phyloP scores from a whole-genome alignment of 176 grass and related monocot genomes.

The Oropetium thomaeum region DNA sequence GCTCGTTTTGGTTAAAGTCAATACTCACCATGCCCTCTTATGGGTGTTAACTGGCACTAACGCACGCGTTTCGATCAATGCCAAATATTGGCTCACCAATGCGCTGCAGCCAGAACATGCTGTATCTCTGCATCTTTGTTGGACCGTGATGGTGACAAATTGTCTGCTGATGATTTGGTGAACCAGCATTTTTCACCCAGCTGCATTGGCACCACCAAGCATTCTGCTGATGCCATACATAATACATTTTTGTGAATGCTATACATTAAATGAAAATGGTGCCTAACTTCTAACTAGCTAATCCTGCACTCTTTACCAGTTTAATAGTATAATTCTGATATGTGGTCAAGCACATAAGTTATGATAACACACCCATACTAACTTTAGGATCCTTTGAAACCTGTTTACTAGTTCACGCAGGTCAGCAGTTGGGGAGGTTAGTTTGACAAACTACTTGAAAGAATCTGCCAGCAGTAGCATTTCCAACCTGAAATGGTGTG shows the following conservation, averaged over 20 bases:
- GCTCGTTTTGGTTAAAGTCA: neutral
- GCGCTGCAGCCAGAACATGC: neutral
- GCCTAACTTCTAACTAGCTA: neutral
- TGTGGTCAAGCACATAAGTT: neutral
- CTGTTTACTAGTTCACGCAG: slow-evolving; percentile 14
- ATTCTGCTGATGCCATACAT: neutral
- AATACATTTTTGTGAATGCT: neutral
- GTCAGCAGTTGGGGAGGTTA: slow-evolving; percentile 2
- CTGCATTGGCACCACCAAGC: neutral
- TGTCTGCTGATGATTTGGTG: neutral
- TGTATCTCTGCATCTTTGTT: neutral
- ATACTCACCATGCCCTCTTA: neutral
- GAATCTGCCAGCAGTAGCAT: slow-evolving; percentile 8
- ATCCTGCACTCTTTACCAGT: slow-evolving; percentile 9
- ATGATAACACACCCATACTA: slow-evolving; percentile 4
- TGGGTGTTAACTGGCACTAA: neutral
- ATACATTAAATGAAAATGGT: neutral
- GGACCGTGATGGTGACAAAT: no score
- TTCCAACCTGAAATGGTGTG: slow-evolving; percentile 30
- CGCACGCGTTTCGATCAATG: neutral
- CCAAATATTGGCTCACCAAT: neutral
- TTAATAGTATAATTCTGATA: slow-evolving; percentile 9
- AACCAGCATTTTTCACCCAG: neutral
- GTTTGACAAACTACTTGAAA: slow-evolving; percentile 16
- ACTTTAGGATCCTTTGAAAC: slow-evolving; percentile 26